Conservation (phyloP, 2,329 filamentous ascomycete genomes). For the Fusarium nanum region DNA sequence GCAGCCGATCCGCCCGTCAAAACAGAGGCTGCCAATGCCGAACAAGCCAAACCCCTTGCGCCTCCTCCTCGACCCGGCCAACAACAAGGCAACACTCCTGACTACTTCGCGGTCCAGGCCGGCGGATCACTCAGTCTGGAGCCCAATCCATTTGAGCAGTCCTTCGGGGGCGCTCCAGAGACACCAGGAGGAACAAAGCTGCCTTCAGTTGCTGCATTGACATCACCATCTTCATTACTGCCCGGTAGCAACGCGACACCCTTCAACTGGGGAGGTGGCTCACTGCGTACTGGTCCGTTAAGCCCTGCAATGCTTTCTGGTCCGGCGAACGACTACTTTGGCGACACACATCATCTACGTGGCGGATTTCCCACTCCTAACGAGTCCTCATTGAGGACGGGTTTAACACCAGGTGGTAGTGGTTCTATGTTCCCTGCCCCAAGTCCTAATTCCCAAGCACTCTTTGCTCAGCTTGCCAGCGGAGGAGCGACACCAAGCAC, state of each 20-base stretch:
- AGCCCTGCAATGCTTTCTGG: conserved; percentile 98
- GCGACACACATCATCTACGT: conserved; percentile 79
- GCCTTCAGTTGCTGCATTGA: conserved; percentile 89
- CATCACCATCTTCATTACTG: conserved; percentile 85
- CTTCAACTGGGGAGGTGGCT: conserved; percentile 84
- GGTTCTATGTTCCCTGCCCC: conserved; percentile 97
- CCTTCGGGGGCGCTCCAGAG: conserved; percentile 79
- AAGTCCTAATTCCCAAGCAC: conserved; percentile 85
- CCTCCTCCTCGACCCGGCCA: conserved; percentile 75
- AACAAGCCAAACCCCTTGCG: conserved; percentile 73
- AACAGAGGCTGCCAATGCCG: conserved; percentile 65
- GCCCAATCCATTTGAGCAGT: conserved; percentile 97
- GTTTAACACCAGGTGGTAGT: conserved; percentile 91
- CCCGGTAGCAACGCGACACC: conserved; percentile 78
- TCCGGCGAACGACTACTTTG: conserved; percentile 87
- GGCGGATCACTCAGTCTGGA: conserved; percentile 75
- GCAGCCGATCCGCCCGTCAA: conserved; percentile 58
- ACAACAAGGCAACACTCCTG: conserved; percentile 64
- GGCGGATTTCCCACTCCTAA: conserved; percentile 94
- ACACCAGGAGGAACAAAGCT: conserved; percentile 87
- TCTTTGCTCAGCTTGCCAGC: conserved; percentile 82
- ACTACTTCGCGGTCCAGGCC: conserved; percentile 74
- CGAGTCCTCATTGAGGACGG: conserved; percentile 92
- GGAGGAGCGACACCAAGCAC: conserved; percentile 90
- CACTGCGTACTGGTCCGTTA: conserved; percentile 88